Conservation (phyloP, 2,329 filamentous ascomycete species). For the Dendryphion nanum region DNA sequence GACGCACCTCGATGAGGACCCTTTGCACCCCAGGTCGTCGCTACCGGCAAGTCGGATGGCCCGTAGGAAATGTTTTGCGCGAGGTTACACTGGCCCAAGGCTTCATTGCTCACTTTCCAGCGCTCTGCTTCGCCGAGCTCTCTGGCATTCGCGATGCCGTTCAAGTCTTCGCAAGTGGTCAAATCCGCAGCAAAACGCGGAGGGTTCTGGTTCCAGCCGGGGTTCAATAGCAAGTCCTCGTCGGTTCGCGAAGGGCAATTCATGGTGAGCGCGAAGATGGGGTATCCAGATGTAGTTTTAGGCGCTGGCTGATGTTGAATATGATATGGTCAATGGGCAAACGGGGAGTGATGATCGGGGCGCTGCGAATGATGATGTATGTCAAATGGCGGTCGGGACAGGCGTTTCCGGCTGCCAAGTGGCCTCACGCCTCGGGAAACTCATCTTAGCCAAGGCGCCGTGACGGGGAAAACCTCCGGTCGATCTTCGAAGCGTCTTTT, state of each 20-base stretch:
- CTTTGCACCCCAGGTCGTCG: neutral
- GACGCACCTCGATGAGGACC: neutral
- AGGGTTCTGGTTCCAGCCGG: conserved; percentile 31
- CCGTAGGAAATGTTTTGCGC: neutral
- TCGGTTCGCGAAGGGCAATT: conserved; percentile 31
- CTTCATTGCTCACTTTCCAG: conserved; percentile 11
- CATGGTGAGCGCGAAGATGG: conserved; percentile 12
- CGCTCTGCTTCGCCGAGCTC: conserved; percentile 25
- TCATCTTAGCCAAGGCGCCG: too few species aligned
- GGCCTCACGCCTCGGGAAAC: too few species aligned
- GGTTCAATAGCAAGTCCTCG: conserved; percentile 22
- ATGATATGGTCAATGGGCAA: neutral
- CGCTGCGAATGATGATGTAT: too few species aligned
- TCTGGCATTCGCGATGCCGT: conserved; percentile 30
- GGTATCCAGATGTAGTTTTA: neutral
- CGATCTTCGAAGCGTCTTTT: too few species aligned
- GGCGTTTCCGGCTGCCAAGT: too few species aligned
- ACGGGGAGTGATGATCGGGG: too few species aligned
- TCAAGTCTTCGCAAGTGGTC: conserved; percentile 30
- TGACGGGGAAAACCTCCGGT: too few species aligned
- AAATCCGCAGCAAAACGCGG: conserved; percentile 29
- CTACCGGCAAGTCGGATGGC: neutral
- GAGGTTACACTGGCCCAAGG: conserved; percentile 9
- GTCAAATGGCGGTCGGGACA: too few species aligned
- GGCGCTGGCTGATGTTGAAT: neutral